phyloP scores from a whole-genome alignment of 805 yeast species.

The Metschnikowia noctiluminum region DNA sequence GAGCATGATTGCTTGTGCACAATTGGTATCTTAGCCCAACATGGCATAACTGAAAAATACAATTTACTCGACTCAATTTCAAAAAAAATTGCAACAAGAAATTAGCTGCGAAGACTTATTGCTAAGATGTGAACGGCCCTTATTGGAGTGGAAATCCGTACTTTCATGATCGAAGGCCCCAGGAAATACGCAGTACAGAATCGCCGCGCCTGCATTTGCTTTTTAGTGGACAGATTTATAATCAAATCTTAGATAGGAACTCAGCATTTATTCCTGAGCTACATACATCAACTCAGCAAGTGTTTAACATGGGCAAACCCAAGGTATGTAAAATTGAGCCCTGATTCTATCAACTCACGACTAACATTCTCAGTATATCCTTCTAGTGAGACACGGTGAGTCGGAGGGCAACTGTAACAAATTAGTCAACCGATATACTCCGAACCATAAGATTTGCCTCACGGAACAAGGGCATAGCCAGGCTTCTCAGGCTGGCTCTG shows the following conservation, averaged over 20 bases:
- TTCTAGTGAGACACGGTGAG: slow-evolving; percentile 88
- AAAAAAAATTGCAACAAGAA: too few relatives aligned
- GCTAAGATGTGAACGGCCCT: too few relatives aligned
- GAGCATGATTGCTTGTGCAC: not conserved
- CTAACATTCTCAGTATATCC: slow-evolving; percentile 49
- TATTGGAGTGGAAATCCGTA: not conserved
- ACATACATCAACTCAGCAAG: not conserved
- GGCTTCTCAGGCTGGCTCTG: slow-evolving; percentile 57
- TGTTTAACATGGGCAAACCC: slow-evolving; percentile 27
- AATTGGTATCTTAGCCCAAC: too few relatives aligned
- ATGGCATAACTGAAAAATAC: too few relatives aligned
- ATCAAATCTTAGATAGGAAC: not conserved
- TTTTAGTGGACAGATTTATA: not conserved
- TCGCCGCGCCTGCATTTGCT: slow-evolving; percentile 1
- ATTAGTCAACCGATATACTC: slow-evolving; percentile 67
- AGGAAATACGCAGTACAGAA: slow-evolving; percentile 5
- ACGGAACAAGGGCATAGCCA: slow-evolving; percentile 69
- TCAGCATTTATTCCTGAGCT: not conserved
- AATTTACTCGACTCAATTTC: not conserved
- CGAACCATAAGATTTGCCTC: slow-evolving; percentile 77
- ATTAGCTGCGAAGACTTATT: too few relatives aligned
- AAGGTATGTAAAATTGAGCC: slow-evolving; percentile 23
- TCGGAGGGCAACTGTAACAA: slow-evolving; percentile 89
- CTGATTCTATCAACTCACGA: not conserved
- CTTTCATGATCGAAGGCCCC: not conserved